Evolutionary conservation across 2,329 filamentous ascomycete species (phyloP), one percentile per base, ranked within the genome.

Genomic region (Neocucurbitaria cava): DNA sequence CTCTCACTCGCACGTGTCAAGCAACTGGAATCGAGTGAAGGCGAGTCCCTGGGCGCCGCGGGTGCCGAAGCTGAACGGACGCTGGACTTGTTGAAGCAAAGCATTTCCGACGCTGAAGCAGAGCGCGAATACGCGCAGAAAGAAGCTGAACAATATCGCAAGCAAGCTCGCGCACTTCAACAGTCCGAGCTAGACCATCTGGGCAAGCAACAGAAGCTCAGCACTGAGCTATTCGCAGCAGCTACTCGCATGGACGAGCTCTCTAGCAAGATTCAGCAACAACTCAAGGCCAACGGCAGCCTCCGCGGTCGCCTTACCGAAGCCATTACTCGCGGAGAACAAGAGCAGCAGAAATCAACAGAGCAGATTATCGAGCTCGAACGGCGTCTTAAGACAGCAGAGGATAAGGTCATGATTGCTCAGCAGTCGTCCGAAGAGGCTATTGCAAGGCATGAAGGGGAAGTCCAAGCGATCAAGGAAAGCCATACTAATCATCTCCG

Each of bases 361-460:
- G 83, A 87, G 47, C 89, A 91, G 67, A 96, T 99, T 72, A 91
- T 91, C 52, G 84, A 87, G 49, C 86, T 98, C 73, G 93, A 98
- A 73, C 84, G 85, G 58, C 89, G 88, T 53, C 87, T 99, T 52
- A 91, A 90, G 66, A 78, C 81, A 15, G 86, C 97, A 46, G 95
- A 98, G 73, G 93, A 98, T 57, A 86, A 89, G 65, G 85, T 99
- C 20, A 83, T 96, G 49, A 79, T 86, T 18, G 92, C 94, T 1
- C 94, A 98, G 75, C 88, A 91, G 52, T 85, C 89, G 18, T 94
- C 92, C 0, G 95, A 99, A 73, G 92, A 94, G 44, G 88, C 88
- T 35, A 86, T 98, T 52, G 80, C 85, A 39, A 88, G 87, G 44
- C 92, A 97, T 70, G 95, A 98, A 74, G 91, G 95, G 33, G 92